Conservation (phyloP, 2,329 filamentous ascomycete species). For the Pseudocercospora pini-densiflorae region DNA sequence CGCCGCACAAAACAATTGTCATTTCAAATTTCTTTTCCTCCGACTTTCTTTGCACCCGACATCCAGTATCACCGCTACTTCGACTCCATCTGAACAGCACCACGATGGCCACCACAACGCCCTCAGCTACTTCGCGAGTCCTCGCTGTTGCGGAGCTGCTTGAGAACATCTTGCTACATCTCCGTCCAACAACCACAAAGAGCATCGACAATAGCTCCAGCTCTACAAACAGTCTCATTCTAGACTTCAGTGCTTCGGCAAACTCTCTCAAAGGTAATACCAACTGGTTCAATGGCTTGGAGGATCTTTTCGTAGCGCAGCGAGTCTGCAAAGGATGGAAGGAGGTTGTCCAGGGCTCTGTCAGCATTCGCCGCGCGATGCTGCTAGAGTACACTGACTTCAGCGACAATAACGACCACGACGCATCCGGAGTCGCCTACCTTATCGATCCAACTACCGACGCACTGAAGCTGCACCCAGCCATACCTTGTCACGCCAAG, state of each 20-base stretch:
- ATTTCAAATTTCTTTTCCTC: background rate
- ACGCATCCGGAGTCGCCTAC: background rate
- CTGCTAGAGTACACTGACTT: slow-evolving; percentile 5
- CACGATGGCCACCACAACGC: background rate
- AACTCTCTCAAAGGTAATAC: background rate
- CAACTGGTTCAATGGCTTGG: slow-evolving; percentile 2
- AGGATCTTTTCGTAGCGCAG: slow-evolving; percentile 13
- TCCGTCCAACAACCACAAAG: background rate
- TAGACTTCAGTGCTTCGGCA: background rate
- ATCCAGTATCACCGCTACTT: background rate
- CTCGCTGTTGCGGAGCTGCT: slow-evolving; percentile 3
- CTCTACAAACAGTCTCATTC: background rate
- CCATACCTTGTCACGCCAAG: background rate
- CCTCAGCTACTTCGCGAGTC: background rate
- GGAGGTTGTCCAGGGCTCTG: background rate
- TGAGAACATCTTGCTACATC: slow-evolving; percentile 5
- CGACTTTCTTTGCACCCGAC: background rate
- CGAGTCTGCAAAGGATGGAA: slow-evolving; percentile 9
- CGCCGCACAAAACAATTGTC: background rate
- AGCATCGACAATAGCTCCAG: background rate
- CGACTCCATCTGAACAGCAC: background rate
- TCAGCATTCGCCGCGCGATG: slow-evolving; percentile 4
- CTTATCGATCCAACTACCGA: slow-evolving; percentile 1
- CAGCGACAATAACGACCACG: background rate
- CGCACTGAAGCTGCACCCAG: slow-evolving; percentile 7